Conservation (phyloP, 2,329 filamentous ascomycete species). For the Aphanocladium album region DNA sequence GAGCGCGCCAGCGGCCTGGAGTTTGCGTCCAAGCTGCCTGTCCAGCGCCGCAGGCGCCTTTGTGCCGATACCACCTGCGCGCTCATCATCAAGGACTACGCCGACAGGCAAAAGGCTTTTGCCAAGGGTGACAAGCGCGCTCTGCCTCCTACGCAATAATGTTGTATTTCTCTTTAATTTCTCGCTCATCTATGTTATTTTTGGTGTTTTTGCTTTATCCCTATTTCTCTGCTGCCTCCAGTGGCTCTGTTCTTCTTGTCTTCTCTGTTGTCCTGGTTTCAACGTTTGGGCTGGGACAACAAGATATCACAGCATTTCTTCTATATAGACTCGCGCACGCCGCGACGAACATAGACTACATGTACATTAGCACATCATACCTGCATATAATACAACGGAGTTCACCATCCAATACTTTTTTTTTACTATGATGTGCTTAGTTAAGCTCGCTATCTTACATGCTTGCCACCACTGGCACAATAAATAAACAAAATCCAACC, state of each 20-base stretch:
- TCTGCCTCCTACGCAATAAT: slow-evolving; percentile 15
- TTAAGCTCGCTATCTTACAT: too few species aligned
- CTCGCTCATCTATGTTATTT: too few species aligned
- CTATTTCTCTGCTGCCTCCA: too few species aligned
- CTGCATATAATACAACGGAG: too few species aligned
- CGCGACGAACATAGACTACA: background rate
- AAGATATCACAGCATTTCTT: background rate
- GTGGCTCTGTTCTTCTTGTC: background rate
- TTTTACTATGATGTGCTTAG: too few species aligned
- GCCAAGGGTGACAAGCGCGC: slow-evolving; percentile 32
- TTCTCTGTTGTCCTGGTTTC: background rate
- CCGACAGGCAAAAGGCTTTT: slow-evolving; percentile 56
- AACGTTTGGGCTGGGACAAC: too few species aligned
- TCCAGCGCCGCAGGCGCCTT: slow-evolving; percentile 67
- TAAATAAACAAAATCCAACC: too few species aligned
- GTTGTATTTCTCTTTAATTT: background rate
- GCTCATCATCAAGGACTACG: slow-evolving; percentile 76
- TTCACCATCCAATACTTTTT: too few species aligned
- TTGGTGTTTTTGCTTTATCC: too few species aligned
- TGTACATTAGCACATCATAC: background rate
- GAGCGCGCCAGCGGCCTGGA: slow-evolving; percentile 90
- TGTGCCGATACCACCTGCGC: slow-evolving; percentile 85
- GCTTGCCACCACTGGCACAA: too few species aligned
- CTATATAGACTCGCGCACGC: background rate
- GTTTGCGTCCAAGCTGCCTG: slow-evolving; percentile 76